Conservation (phyloP, 345 rosid genomes). For the Hibiscus trionum region DNA sequence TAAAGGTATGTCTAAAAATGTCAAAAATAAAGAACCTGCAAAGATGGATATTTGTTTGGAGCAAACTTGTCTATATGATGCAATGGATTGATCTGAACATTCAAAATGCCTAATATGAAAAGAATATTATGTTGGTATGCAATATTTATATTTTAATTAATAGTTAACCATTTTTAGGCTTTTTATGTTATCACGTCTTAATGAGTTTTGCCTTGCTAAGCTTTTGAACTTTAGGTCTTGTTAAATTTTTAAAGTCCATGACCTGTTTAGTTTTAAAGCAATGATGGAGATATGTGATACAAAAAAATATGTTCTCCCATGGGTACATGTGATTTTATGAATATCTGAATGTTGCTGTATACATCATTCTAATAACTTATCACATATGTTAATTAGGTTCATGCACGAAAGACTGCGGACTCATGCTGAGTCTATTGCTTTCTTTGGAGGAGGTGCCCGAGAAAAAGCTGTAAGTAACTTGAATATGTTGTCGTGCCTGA, state of each 20-base stretch:
- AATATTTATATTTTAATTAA: no score
- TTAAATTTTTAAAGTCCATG: no score
- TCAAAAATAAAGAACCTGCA: no score
- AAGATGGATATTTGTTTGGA: no score
- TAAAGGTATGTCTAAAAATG: no score
- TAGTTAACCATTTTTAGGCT: no score
- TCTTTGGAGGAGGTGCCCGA: slow-evolving; percentile 99
- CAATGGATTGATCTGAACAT: no score
- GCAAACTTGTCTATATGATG: no score
- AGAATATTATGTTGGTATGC: no score
- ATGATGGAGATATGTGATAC: not conserved
- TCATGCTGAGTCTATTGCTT: slow-evolving; percentile 99
- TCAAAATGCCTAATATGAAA: no score
- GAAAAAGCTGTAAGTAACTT: slow-evolving; percentile 84
- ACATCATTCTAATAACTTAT: slow-evolving; percentile 9
- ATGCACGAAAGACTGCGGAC: slow-evolving; percentile 97
- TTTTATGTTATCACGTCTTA: no score
- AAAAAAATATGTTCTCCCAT: not conserved
- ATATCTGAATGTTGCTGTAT: slow-evolving; percentile 11
- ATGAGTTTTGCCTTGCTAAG: no score
- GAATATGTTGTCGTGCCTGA: not conserved
- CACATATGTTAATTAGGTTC: slow-evolving; percentile 49
- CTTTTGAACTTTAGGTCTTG: not conserved
- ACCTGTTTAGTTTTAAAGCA: not conserved
- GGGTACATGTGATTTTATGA: not conserved